Percentiles rank a stretch among this genome's conserved stretches.
Evolutionary conservation across 768 basidiomycete genomes (phyloP).

Genomic region (Thelephora ganbajun): DNA sequence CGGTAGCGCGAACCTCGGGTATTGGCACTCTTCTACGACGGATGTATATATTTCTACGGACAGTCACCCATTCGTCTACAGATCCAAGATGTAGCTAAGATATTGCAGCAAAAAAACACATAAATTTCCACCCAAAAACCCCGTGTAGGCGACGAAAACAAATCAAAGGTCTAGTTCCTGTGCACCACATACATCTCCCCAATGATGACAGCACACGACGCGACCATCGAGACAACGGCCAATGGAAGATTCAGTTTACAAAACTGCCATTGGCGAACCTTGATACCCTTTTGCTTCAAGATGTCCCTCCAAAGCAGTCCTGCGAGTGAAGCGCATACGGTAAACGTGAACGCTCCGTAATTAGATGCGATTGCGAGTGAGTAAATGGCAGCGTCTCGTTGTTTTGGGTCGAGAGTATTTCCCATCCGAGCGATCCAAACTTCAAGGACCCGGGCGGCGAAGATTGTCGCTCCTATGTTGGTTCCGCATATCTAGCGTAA

Average conservation of each 20-base stretch:
- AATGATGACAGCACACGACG: conserved; percentile 57
- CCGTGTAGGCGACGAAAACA: too few species aligned
- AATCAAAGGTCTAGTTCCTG: too few species aligned
- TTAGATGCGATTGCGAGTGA: conserved; percentile 80
- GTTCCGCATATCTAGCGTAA: conserved; percentile 50
- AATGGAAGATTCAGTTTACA: conserved; percentile 65
- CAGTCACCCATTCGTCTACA: too few species aligned
- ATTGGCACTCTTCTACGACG: too few species aligned
- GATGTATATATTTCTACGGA: too few species aligned
- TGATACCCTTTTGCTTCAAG: conserved; percentile 56
- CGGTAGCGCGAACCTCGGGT: too few species aligned
- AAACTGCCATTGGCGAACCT: conserved; percentile 48
- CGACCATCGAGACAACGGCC: conserved; percentile 48
- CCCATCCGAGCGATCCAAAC: conserved; percentile 17
- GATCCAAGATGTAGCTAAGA: too few species aligned
- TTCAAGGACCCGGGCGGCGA: conserved; percentile 69
- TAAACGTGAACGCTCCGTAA: conserved; percentile 82
- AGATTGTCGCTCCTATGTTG: conserved; percentile 85
- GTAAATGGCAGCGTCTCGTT: conserved; percentile 16
- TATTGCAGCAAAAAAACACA: too few species aligned
- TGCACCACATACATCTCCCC: too few species aligned
- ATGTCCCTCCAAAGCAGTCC: conserved; percentile 78
- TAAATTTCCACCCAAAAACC: too few species aligned
- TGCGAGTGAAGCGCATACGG: conserved; percentile 79
- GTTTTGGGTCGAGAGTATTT: conserved; percentile 6